Base-by-base conservation (phyloP, 352 stramenopile genomes). In the Globisporangium nodosum region DNA sequence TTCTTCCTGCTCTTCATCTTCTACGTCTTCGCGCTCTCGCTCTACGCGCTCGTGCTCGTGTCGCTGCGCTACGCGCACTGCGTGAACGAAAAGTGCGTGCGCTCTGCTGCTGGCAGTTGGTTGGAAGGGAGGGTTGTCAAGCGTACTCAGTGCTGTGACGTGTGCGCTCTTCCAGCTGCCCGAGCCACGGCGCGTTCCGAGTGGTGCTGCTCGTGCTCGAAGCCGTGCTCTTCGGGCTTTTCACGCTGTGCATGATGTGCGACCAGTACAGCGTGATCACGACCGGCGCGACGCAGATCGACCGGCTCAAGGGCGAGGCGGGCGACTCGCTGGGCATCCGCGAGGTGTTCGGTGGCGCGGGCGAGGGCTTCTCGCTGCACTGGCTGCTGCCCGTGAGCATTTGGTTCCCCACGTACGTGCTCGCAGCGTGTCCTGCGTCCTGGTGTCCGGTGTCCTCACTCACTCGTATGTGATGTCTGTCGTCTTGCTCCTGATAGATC, bases 201-300 rank as follows among this genome's bases (percentile, higher is more conserved):
- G 78, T 97, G 30, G 73, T 97, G 18, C 85, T 91, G 43, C 72
- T 97, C 42, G 80, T 96, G 37, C 73, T 96, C 8, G 88, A 97
- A 61, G 76, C 85, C 30, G 72, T 98, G 42, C 77, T 99, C 18
- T 99, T 99, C 69, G 97, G 97, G 4, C 78, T 99, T 43, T 99
- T 99, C 74, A 99, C 97, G 35, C 78, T 97, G 60, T 99, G 96
- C 73, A 99, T 99, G 94, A 96, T 98, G 82, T 95, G 91, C 69
- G 97, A 99, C 77, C 97, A 99, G 81, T 98, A 94, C 74, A 96
- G 92, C 70, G 94, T 98, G 39, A 96, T 99, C 43, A 89, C 78
- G 20, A 98, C 92, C 0, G 96, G 96, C 66, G 88, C 96, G 61
- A 98, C 96, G 35, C 92, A 98, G 65, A 99, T 99, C 76, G 96